phyloP scores from a whole-genome alignment of 352 stramenopile genomes.

The Phytophthora melonis region DNA sequence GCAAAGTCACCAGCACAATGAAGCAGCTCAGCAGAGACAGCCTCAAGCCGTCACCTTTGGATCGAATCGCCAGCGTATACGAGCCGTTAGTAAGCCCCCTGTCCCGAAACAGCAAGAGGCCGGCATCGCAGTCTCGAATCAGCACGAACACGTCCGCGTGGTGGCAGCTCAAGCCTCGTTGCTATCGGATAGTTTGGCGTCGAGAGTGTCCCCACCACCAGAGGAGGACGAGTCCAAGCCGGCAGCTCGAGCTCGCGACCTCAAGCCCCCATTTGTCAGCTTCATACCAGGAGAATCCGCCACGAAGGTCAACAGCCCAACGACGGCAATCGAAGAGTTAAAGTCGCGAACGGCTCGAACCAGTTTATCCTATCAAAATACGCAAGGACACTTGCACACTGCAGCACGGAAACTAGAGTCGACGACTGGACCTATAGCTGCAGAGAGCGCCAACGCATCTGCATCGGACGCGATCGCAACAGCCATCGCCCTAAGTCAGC shows the following conservation, averaged over 20 bases:
- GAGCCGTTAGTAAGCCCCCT: conserved; percentile 59
- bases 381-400: neutral
- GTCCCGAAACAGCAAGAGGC: conserved; percentile 53
- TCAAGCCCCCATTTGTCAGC: neutral
- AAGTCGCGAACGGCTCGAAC: conserved; percentile 15
- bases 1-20: conserved; percentile 27
- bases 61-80: conserved; percentile 60
- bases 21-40: conserved; percentile 5
- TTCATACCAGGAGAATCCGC: neutral
- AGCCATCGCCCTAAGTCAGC: conserved; percentile 44
- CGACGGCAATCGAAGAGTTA: neutral
- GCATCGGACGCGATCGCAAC: conserved; percentile 40
- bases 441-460: neutral
- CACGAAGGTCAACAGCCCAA: neutral
- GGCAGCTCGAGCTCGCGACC: neutral
- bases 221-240: conserved; percentile 15
- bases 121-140: conserved; percentile 16
- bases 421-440: neutral
- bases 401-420: neutral
- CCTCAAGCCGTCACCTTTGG: conserved; percentile 45
- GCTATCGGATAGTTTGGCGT: conserved; percentile 31
- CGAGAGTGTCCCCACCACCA: conserved; percentile 17
- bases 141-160: conserved; percentile 45
- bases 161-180: conserved; percentile 29
- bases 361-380: conserved; percentile 24